Base-by-base conservation (phyloP, 495 filamentous ascomycete species). In the Hyaloscypha bicolor region DNA sequence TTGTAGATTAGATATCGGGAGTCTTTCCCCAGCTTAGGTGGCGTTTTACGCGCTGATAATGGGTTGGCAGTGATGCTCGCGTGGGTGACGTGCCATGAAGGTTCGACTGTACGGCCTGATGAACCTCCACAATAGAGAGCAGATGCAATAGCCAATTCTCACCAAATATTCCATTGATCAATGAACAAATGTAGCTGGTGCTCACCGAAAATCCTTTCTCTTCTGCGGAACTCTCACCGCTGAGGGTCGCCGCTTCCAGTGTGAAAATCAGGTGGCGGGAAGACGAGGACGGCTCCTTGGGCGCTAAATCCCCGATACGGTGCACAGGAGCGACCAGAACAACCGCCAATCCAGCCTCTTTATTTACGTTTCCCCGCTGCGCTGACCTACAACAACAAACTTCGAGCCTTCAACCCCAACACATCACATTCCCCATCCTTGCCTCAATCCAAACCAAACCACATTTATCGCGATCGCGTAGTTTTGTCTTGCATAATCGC, bases 401-500 rank as follows among this genome's bases (percentile, higher is more conserved):
- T 25, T 25, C 25, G 25, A 25, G 25, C 12, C 14, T 32, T 22
- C 51, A 9, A 6, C 37, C 37, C 9, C 42, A 30, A 42, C 66
- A 59, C 30, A 31, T 9, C 35, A n/a, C n/a, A 30, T 33, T 21
- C 4, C 25, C 60, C 12, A 21, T 16, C 39, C 48, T 62, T 66
- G 16, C 60, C 29, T 45, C 39, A 42, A 62, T 60, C 55, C 22
- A 55, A 5, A 55, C 59, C 56, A 56, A 31, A 64, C 35, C 55
- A 53, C 64, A 39, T 70, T 65, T 63, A 71, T 75, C 74, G 65
- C 67, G 68, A 76, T 87, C 84, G 85, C 86, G 76, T 81, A 70
- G 65, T 65, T 74, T 80, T 80, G 79, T 83, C 78, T 74, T 71
- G 45, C 67, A 65, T 31, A 56, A 32, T 56, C 61, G 42, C 58